phyloP scores from a whole-genome alignment of 352 stramenopile genomes.

The Pythium phragmitis region DNA sequence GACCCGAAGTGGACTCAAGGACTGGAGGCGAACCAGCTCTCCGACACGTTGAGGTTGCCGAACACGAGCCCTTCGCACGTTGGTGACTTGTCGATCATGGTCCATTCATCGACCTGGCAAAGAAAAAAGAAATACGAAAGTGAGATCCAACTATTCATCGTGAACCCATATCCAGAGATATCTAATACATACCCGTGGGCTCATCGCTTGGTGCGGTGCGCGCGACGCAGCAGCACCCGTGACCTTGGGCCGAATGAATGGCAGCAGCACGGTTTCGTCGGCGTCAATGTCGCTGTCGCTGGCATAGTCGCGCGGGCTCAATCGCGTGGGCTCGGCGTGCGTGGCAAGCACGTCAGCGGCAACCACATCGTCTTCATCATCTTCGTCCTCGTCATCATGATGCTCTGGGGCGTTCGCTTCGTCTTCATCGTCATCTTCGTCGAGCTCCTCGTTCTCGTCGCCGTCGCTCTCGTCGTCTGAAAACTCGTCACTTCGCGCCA shows the following conservation, averaged over 20 bases:
- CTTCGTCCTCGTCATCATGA: slow-evolving; percentile 2
- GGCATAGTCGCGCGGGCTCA: slow-evolving; percentile 7
- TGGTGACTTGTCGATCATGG: slow-evolving; percentile 75
- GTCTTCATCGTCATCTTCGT: slow-evolving; percentile 19
- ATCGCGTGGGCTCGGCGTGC: background rate
- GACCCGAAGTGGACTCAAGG: slow-evolving; percentile 1
- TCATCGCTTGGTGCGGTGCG: slow-evolving; percentile 37
- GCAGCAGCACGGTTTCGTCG: slow-evolving; percentile 54
- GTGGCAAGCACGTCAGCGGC: background rate
- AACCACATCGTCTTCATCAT: background rate
- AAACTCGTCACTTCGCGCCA: slow-evolving; percentile 78
- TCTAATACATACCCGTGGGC: slow-evolving; percentile 41
- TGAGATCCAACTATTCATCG: slow-evolving; percentile 5
- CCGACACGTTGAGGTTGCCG: slow-evolving; percentile 13
- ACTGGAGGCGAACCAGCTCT: slow-evolving; percentile 22
- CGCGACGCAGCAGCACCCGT: slow-evolving; percentile 32
- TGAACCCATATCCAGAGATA: background rate
- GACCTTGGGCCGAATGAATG: slow-evolving; percentile 39
- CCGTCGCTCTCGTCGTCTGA: slow-evolving; percentile 81
- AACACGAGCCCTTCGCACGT: slow-evolving; percentile 46
- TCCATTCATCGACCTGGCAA: slow-evolving; percentile 62
- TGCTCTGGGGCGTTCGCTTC: slow-evolving; percentile 10
- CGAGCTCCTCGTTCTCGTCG: slow-evolving; percentile 55
- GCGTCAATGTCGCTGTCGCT: slow-evolving; percentile 38
- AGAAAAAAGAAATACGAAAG: slow-evolving; percentile 3